A percentile compares a stretch with the other conserved stretches of the same genome.
These are phyloP conservation scores for Quercus wislizeni DNA, from an alignment of 306 rosid genomes.

Conservation along the genomic window DNA sequence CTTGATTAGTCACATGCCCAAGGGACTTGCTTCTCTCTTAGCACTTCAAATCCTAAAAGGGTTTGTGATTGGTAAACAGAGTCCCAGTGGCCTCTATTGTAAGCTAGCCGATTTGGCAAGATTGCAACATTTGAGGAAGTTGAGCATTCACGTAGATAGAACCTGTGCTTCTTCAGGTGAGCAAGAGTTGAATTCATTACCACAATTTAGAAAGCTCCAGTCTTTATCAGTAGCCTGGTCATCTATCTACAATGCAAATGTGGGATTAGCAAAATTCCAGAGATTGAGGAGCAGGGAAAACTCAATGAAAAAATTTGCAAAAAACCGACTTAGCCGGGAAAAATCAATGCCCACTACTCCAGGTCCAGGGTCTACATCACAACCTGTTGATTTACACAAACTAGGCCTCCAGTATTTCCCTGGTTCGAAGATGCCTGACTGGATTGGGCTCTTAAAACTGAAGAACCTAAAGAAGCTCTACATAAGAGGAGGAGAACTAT, in stretches of 20 bases:
- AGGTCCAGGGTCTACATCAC: background rate
- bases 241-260: background rate
- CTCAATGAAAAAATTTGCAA: background rate
- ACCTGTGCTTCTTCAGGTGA: background rate
- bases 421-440: background rate
- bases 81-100: background rate
- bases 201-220: background rate
- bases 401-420: conserved; percentile 11
- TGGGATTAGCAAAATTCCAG: background rate
- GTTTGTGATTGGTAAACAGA: background rate
- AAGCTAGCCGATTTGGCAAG: background rate
- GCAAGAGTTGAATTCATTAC: background rate
- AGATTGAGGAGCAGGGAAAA: background rate
- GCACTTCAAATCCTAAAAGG: conserved; percentile 20
- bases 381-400: background rate
- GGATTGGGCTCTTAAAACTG: background rate
- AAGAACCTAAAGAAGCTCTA: conserved; percentile 2
- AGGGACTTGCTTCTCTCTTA: background rate
- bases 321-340: too few species aligned
- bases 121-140: background rate
- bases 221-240: conserved; percentile 20
- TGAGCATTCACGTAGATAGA: background rate
- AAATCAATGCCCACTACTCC: too few species aligned
- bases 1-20: conserved; percentile 23
- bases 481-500: conserved; percentile 12